Evolutionary conservation across 2,329 filamentous ascomycete species (phyloP).

Genomic region (Colletotrichum caudatum): DNA sequence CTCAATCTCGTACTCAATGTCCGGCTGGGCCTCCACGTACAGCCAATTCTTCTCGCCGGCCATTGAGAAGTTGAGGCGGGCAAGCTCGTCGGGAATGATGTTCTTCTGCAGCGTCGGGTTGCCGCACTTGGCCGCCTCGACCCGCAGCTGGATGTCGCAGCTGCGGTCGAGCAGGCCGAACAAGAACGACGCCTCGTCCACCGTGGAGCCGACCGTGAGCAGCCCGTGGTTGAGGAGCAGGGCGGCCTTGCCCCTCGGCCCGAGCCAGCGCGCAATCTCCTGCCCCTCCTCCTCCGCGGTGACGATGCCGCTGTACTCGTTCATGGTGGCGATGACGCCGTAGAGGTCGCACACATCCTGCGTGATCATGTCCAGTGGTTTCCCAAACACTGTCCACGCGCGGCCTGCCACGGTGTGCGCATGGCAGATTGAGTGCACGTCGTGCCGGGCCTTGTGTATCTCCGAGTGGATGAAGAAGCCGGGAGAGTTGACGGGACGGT

Average conservation of each 20-base stretch:
- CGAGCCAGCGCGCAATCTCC: conserved; percentile 72
- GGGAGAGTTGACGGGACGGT: conserved; percentile 72
- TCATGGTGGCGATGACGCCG: conserved; percentile 65
- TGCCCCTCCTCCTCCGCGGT: conserved; percentile 74
- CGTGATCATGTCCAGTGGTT: conserved; percentile 76
- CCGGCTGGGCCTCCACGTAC: conserved; percentile 61
- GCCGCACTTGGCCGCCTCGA: conserved; percentile 71
- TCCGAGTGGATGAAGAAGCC: conserved; percentile 79
- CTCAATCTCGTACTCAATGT: conserved; percentile 61
- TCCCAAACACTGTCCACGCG: conserved; percentile 75
- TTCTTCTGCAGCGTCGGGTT: conserved; percentile 56
- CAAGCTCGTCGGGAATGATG: conserved; percentile 56
- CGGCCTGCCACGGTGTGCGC: conserved; percentile 75
- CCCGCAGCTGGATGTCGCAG: conserved; percentile 75
- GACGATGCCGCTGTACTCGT: conserved; percentile 66
- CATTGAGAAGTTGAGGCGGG: conserved; percentile 56
- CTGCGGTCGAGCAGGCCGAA: conserved; percentile 77
- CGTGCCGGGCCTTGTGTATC: conserved; percentile 73
- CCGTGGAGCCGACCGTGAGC: conserved; percentile 76
- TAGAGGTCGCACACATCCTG: conserved; percentile 73
- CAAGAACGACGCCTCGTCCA: conserved; percentile 80
- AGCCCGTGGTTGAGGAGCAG: conserved; percentile 80
- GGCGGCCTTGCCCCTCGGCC: conserved; percentile 67
- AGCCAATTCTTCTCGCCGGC: conserved; percentile 59
- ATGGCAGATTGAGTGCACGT: conserved; percentile 77